Base-by-base conservation (phyloP, 2,329 filamentous ascomycete genomes). In the Fusarium euwallaceae region DNA sequence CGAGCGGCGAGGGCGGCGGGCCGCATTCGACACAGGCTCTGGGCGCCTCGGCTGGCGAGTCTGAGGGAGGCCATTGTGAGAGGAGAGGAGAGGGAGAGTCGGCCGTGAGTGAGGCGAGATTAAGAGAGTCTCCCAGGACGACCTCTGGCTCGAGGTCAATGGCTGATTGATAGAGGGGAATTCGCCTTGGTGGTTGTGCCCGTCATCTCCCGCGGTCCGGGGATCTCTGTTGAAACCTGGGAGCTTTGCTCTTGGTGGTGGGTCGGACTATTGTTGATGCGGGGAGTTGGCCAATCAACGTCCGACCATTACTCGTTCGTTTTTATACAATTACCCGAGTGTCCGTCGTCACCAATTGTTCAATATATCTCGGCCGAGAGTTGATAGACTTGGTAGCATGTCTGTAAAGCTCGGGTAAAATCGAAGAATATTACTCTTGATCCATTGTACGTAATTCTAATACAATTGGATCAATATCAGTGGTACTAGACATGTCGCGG, bases 11-110 rank as follows among this genome's bases (percentile, higher is more conserved):
- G 76, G 76, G 80, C 74, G 61, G 84, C 78, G 73, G 83, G 87
- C 74, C 85, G 87, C 77, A 91, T 84, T 24, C 24, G 48, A 82
- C 88, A 91, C 79, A 93, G 86, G 79, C 92, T 91, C 86, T 90
- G 92, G 84, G 92, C 92, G 83, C 90, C 88, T 84, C 88, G 90
- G 88, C 91, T 89, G 84, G 92, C 92, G 82, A 95, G 88, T 84
- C 93, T 91, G 85, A 95, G 87, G 79, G 91, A 88, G 84, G 92
- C 89, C 93, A 95, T 95, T 85, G 84, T 86, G 82, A 58, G 74
- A 79, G 66, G 74, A 70, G 72, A 60, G 71, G 71, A 74, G 73
- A 76, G 68, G 68, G 67, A 74, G 76, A 22, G 55, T 24, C 75
- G 73, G 74, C 76, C 78, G 75, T 76, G 75, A 76, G 79, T 75